Conservation (phyloP, 805 yeast species). For the Saccharomycopsis fibuligera region DNA sequence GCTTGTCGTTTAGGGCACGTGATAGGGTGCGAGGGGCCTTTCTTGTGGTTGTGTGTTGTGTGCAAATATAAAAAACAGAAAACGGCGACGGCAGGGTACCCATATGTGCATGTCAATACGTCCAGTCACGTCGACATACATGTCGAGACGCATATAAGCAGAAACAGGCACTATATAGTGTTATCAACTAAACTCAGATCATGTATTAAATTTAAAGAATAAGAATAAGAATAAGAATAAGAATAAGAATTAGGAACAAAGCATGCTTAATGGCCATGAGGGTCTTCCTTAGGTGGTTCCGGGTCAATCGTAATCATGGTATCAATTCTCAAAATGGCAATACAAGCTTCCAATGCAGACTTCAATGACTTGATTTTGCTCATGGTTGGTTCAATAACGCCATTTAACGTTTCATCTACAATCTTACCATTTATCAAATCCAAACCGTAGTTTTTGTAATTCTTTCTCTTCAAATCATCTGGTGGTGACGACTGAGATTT, state of each 20-base stretch:
- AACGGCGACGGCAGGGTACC: no score
- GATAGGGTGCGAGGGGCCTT: no score
- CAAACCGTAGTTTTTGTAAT: constrained; percentile 86
- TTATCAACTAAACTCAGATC: no score
- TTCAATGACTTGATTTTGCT: constrained; percentile 89
- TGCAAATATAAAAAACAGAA: no score
- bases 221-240: no score
- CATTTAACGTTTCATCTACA: constrained; percentile 74
- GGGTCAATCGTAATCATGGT: constrained; percentile 98
- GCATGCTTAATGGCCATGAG: constrained; percentile 62
- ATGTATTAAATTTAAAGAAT: no score
- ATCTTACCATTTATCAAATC: constrained; percentile 89
- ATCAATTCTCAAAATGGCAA: constrained; percentile 94
- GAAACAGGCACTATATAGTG: no score
- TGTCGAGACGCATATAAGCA: no score
- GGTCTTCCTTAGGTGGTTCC: constrained; percentile 86
- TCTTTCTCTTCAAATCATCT: constrained; percentile 77
- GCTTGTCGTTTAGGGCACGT: no score
- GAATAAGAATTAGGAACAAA: not conserved
- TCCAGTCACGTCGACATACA: no score
- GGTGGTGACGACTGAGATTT: constrained; percentile 83
- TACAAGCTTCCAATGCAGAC: constrained; percentile 96
- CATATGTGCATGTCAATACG: no score
- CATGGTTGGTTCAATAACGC: constrained; percentile 93
- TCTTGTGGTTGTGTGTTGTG: no score